phyloP scores from a whole-genome alignment of 768 basidiomycete genomes.

The Leccinum truebloodii region DNA sequence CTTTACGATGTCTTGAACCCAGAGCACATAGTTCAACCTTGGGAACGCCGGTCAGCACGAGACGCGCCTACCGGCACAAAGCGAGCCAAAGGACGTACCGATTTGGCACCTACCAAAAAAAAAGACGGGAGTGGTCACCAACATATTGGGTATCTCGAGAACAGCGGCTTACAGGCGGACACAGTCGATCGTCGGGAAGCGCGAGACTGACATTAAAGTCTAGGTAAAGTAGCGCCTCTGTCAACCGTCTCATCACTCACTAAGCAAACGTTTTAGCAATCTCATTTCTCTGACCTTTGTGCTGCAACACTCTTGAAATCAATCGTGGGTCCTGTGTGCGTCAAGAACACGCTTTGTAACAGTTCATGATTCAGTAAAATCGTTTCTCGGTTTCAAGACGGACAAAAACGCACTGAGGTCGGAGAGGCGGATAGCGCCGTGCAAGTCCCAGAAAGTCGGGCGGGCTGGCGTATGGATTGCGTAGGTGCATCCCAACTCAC shows the following conservation, averaged over 20 bases:
- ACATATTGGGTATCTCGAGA: background rate
- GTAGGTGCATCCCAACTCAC: background rate
- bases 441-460: slow-evolving; percentile 66
- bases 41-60: background rate
- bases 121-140: background rate
- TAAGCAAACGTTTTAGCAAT: slow-evolving; percentile 3
- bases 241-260: slow-evolving; percentile 60
- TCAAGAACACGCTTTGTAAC: slow-evolving; percentile 26
- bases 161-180: slow-evolving; percentile 71
- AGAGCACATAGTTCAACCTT: slow-evolving; percentile 86
- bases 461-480: slow-evolving; percentile 38
- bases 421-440: slow-evolving; percentile 53
- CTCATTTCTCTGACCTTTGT: slow-evolving; percentile 52
- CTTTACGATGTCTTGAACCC: slow-evolving; percentile 72
- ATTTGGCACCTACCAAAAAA: slow-evolving; percentile 60
- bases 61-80: background rate
- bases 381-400: background rate
- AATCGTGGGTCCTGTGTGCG: slow-evolving; percentile 43
- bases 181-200: slow-evolving; percentile 68
- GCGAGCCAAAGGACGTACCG: slow-evolving; percentile 41
- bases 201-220: slow-evolving; percentile 68
- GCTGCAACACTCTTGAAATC: slow-evolving; percentile 76
- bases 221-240: slow-evolving; percentile 70
- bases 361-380: slow-evolving; percentile 5
- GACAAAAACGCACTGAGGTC: slow-evolving; percentile 46